Percentiles rank a stretch among this genome's conserved stretches.
phyloP scores from a whole-genome alignment of 2,329 filamentous ascomycete species.

The Fusarium staphyleae region DNA sequence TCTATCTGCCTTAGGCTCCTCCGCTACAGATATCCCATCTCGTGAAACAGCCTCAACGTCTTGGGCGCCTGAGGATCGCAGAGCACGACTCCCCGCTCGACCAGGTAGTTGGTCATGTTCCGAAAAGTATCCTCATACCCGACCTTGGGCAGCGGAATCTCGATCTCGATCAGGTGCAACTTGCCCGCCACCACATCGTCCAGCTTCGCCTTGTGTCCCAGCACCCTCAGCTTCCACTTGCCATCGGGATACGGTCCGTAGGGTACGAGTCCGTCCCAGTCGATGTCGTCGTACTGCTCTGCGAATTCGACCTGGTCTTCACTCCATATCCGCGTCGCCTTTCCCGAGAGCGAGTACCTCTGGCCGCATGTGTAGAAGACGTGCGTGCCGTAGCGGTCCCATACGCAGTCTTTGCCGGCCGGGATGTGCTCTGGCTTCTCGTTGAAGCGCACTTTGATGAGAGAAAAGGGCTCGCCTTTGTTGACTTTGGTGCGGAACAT shows the following conservation, averaged over 20 bases:
- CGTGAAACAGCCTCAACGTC: slow-evolving; percentile 26
- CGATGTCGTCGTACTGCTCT: slow-evolving; percentile 27
- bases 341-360: slow-evolving; percentile 9
- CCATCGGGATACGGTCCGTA: slow-evolving; percentile 29
- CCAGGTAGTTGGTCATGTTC: slow-evolving; percentile 16
- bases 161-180: slow-evolving; percentile 35
- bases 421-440: slow-evolving; percentile 12
- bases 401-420: slow-evolving; percentile 22
- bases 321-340: slow-evolving; percentile 22
- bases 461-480: slow-evolving; percentile 22
- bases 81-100: slow-evolving; percentile 19
- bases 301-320: slow-evolving; percentile 30
- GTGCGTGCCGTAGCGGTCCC: slow-evolving; percentile 31
- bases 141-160: slow-evolving; percentile 19
- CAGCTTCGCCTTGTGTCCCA: slow-evolving; percentile 29
- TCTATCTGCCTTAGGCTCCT: neutral
- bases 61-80: slow-evolving; percentile 30
- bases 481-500: slow-evolving; percentile 36
- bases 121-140: slow-evolving; percentile 19
- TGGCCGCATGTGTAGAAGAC: slow-evolving; percentile 28
- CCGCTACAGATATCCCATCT: slow-evolving; percentile 17
- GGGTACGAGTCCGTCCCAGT: slow-evolving; percentile 26
- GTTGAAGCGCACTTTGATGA: slow-evolving; percentile 31
- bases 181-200: slow-evolving; percentile 30
- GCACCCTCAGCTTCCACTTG: slow-evolving; percentile 32